Evolutionary conservation across 192 early-diverging fungal species (phyloP).

Genomic region (Geranomyces variabilis): DNA sequence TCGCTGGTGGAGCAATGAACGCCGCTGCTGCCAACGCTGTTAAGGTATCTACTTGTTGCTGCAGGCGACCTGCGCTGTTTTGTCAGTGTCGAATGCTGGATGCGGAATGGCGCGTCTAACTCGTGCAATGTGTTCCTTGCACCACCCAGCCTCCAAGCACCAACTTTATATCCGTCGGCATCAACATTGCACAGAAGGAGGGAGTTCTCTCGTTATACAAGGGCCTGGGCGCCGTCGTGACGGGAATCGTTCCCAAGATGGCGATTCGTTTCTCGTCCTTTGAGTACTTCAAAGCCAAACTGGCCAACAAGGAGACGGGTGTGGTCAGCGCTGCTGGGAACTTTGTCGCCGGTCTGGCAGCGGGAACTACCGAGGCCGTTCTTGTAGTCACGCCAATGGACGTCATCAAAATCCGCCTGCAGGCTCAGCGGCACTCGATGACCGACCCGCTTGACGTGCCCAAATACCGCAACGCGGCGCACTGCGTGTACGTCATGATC

Average conservation of each 20-base stretch:
- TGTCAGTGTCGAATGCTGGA: too few relatives aligned
- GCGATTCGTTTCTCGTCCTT: constrained; percentile 97
- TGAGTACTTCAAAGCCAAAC: constrained; percentile 84
- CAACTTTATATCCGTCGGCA: constrained; percentile 82
- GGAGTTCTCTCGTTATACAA: constrained; percentile 92
- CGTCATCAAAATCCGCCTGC: constrained; percentile 97
- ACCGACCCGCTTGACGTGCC: constrained; percentile 94
- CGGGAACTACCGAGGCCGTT: constrained; percentile 93
- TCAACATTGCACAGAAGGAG: constrained; percentile 83
- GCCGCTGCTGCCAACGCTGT: constrained; percentile 56
- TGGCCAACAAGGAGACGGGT: constrained; percentile 70
- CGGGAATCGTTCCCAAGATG: constrained; percentile 99
- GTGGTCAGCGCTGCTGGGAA: constrained; percentile 64
- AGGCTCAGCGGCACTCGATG: constrained; percentile 94
- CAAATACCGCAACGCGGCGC: constrained; percentile 94
- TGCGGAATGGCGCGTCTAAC: neutral
- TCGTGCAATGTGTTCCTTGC: neutral
- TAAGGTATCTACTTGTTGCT: constrained; percentile 58
- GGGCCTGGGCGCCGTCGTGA: constrained; percentile 93
- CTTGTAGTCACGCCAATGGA: constrained; percentile 98
- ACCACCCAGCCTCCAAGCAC: constrained; percentile 36
- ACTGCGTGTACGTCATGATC: constrained; percentile 89
- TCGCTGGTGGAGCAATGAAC: constrained; percentile 48
- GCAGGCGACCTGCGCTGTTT: too few relatives aligned
- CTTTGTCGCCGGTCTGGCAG: constrained; percentile 85